Percentiles rank a stretch among this genome's conserved stretches.
phyloP scores from a whole-genome alignment of 345 rosid genomes.

The Firmiana major region DNA sequence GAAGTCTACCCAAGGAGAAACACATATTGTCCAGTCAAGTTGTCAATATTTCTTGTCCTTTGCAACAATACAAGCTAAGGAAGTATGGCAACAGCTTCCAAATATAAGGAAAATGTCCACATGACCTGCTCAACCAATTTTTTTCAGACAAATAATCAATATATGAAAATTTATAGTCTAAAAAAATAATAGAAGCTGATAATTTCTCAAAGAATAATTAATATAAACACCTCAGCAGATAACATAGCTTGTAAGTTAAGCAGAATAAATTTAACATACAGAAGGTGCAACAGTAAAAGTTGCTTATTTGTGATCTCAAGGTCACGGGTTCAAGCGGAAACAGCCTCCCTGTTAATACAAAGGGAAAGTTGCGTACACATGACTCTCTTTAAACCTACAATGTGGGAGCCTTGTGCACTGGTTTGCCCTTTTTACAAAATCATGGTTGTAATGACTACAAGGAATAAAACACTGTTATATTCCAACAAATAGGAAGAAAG shows the following conservation, averaged over 20 bases:
- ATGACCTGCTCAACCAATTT: constrained; percentile 40
- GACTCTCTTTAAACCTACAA: no score
- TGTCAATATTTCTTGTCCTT: constrained; percentile 72
- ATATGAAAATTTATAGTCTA: not conserved
- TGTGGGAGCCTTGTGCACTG: no score
- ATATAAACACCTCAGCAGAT: not conserved
- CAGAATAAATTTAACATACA: not conserved
- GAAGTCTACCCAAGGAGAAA: constrained; percentile 71
- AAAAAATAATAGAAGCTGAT: not conserved
- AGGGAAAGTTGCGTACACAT: no score
- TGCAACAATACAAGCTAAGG: constrained; percentile 78
- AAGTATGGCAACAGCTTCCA: constrained; percentile 80
- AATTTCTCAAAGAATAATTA: not conserved
- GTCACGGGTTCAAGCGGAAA: no score
- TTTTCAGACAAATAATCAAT: not conserved
- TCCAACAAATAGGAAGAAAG: constrained; percentile 2
- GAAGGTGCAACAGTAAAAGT: no score
- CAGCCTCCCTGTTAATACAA: no score
- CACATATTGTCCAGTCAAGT: constrained; percentile 79
- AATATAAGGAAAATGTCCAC: constrained; percentile 69
- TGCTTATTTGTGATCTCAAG: no score
- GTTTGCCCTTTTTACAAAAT: no score
- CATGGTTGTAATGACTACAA: not conserved
- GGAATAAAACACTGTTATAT: not conserved
- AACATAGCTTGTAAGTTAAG: not conserved